Conservation (phyloP, 2,329 filamentous ascomycete species). For the Pleochaeta shiraiana region DNA sequence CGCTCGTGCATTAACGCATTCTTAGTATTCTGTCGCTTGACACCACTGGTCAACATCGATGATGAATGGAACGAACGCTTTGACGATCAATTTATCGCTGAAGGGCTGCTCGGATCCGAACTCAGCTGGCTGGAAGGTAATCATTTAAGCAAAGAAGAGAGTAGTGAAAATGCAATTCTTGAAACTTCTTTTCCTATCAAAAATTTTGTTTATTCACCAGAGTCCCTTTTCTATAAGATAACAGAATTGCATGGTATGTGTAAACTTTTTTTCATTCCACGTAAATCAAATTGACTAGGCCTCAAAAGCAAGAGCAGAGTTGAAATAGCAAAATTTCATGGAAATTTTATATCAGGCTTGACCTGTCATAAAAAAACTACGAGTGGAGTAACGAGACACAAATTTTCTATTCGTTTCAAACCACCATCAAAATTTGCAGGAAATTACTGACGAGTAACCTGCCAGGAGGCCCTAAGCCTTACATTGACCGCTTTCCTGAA, state of each 20-base stretch:
- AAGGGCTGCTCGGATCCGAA: slow-evolving; percentile 19
- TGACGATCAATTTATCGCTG: slow-evolving; percentile 31
- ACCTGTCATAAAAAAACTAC: too few relatives aligned
- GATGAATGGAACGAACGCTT: slow-evolving; percentile 7
- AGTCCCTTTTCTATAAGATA: slow-evolving; percentile 27
- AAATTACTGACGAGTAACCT: neutral
- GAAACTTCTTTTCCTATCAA: neutral
- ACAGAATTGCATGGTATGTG: slow-evolving; percentile 3
- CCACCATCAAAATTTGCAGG: too few relatives aligned
- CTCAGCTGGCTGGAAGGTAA: slow-evolving; percentile 6
- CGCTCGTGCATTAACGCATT: slow-evolving; percentile 44
- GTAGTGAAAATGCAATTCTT: neutral
- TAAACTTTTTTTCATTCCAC: too few relatives aligned
- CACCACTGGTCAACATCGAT: slow-evolving; percentile 22
- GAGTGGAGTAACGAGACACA: too few relatives aligned
- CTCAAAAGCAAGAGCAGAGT: too few relatives aligned
- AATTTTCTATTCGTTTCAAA: too few relatives aligned
- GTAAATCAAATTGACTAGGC: too few relatives aligned
- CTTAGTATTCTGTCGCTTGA: slow-evolving; percentile 42
- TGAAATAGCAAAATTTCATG: too few relatives aligned
- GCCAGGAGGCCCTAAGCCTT: neutral
- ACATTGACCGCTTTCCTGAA: slow-evolving; percentile 8
- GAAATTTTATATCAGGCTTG: too few relatives aligned
- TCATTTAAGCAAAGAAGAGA: neutral
- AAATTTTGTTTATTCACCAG: slow-evolving; percentile 20